Conservation (phyloP, 1,284 basidiomycete species). For the Fomitopsis schrenkii region DNA sequence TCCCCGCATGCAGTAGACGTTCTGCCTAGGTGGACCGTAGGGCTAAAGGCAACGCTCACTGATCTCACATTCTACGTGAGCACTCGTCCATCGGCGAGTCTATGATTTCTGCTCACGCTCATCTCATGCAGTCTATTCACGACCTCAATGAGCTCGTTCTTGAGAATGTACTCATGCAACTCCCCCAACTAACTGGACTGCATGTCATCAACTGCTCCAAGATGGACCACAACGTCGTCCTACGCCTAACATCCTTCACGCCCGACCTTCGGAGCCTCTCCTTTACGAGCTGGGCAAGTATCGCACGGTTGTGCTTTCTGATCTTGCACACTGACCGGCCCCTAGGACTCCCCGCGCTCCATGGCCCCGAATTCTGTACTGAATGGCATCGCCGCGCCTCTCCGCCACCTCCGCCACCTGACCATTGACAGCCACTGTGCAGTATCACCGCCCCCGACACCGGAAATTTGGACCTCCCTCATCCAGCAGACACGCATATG, state of each 20-base stretch:
- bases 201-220: slow-evolving; percentile 58
- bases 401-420: slow-evolving; percentile 46
- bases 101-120: too few relatives aligned
- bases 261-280: slow-evolving; percentile 56
- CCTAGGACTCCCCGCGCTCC: slow-evolving; percentile 38
- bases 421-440: slow-evolving; percentile 46
- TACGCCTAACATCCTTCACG: slow-evolving; percentile 41
- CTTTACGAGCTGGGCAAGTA: slow-evolving; percentile 49
- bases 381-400: slow-evolving; percentile 26
- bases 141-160: slow-evolving; percentile 51
- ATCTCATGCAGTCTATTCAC: slow-evolving; percentile 41
- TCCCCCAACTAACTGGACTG: slow-evolving; percentile 50
- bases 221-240: slow-evolving; percentile 44
- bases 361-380: slow-evolving; percentile 10
- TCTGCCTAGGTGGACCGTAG: slow-evolving; percentile 50
- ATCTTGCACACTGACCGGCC: not conserved
- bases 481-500: slow-evolving; percentile 34
- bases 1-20: slow-evolving; percentile 56
- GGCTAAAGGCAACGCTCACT: slow-evolving; percentile 39
- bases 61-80: slow-evolving; percentile 56
- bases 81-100: not conserved
- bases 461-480: slow-evolving; percentile 32
- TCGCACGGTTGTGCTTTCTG: not conserved
- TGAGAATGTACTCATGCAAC: slow-evolving; percentile 38
- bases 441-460: slow-evolving; percentile 24